Conservation (phyloP, 805 yeast species). For the Spathaspora hagerdaliae region DNA sequence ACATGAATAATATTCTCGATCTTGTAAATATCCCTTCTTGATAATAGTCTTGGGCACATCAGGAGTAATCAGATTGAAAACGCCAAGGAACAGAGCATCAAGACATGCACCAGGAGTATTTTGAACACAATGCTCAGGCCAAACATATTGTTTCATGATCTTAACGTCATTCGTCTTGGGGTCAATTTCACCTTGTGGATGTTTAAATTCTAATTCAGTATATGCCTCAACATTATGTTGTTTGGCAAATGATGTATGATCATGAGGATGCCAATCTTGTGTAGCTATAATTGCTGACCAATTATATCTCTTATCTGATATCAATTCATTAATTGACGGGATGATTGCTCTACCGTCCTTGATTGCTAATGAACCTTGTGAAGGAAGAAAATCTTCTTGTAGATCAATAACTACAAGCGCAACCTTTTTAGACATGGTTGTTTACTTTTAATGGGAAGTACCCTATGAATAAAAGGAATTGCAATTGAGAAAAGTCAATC, state of each 20-base stretch:
- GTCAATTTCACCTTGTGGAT: conserved; percentile 42
- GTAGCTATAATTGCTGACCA: conserved; percentile 73
- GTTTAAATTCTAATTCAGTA: conserved; percentile 41
- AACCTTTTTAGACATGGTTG: conserved; percentile 1
- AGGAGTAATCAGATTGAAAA: conserved; percentile 27
- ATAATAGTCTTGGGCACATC: conserved; percentile 42
- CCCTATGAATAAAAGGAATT: no score
- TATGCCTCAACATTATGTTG: conserved; percentile 54
- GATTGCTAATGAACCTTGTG: conserved; percentile 75
- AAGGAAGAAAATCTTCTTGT: conserved; percentile 84
- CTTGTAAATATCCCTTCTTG: conserved; percentile 66
- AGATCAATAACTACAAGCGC: conserved; percentile 78
- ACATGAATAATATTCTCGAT: conserved; percentile 85
- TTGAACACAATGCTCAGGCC: conserved; percentile 94
- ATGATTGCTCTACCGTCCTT: conserved; percentile 57
- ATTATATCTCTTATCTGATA: conserved; percentile 32
- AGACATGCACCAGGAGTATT: conserved; percentile 62
- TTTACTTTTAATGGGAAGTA: no score
- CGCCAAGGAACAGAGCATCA: conserved; percentile 44
- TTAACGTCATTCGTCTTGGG: conserved; percentile 18
- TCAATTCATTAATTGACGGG: conserved; percentile 45
- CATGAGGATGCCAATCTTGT: conserved; percentile 83
- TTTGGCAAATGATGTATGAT: conserved; percentile 81
- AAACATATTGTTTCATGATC: conserved; percentile 46
- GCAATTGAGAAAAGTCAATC: no score